Conservation (phyloP, 2,329 filamentous ascomycete species). For the Ophiocordyceps camponoti-floridani region DNA sequence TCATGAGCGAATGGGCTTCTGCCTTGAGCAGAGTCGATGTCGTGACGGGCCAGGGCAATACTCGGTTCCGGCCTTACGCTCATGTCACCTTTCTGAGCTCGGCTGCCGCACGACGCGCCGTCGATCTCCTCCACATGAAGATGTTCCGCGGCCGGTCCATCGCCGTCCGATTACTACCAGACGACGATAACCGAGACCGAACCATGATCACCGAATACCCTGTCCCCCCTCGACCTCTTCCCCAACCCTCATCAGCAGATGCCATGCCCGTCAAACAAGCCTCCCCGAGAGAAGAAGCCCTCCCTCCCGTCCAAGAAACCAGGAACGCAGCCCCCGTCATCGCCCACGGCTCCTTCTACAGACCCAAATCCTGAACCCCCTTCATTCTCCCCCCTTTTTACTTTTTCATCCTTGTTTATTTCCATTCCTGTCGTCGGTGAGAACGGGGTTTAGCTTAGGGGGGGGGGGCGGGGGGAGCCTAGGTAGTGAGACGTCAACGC, state of each 20-base stretch:
- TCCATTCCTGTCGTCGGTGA: too few species aligned
- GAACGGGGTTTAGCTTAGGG: too few species aligned
- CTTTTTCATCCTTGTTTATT: background rate
- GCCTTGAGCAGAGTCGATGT: conserved; percentile 10
- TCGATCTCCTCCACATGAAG: conserved; percentile 9
- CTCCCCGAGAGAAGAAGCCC: too few species aligned
- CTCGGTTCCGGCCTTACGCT: conserved; percentile 9
- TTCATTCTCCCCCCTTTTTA: too few species aligned
- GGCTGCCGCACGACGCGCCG: conserved; percentile 7
- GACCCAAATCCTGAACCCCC: background rate
- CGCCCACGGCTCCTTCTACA: conserved; percentile 1
- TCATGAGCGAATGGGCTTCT: conserved; percentile 5
- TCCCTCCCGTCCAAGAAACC: too few species aligned
- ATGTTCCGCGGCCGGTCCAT: conserved; percentile 10
- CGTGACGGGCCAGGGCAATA: conserved; percentile 7
- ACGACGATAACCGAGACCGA: conserved; percentile 3
- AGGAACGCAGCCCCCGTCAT: conserved; percentile 1
- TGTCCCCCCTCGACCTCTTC: background rate
- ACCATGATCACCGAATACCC: too few species aligned
- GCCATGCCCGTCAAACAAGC: too few species aligned
- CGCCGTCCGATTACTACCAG: conserved; percentile 6
- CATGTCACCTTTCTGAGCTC: conserved; percentile 8
- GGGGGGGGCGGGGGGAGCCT: too few species aligned
- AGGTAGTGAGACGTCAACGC: too few species aligned
- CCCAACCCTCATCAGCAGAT: too few species aligned